These are phyloP conservation scores for Tetragonia tetragonoides DNA, from an alignment of 148 eudicot genomes.

Conservation along the genomic window DNA sequence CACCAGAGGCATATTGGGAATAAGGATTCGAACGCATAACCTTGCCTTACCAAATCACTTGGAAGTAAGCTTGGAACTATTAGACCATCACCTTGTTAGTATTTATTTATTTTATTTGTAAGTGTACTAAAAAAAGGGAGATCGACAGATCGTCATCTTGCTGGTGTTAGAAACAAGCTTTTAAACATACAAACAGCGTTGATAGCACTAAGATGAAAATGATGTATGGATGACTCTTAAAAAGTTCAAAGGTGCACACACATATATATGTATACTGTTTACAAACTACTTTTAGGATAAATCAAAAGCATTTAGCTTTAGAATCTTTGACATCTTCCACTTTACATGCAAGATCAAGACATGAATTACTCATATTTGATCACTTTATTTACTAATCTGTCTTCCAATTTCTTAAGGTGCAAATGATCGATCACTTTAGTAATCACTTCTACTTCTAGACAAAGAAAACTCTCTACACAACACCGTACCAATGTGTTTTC, in stretches of 20 bases:
- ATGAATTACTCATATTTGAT: background rate
- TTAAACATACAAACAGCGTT: conserved; percentile 14
- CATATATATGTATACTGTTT: background rate
- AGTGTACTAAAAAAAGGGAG: conserved; percentile 5
- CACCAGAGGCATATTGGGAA: too few relatives aligned
- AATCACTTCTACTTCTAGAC: too few relatives aligned
- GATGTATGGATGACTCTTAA: background rate
- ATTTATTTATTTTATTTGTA: background rate
- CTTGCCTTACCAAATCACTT: too few relatives aligned
- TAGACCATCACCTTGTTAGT: too few relatives aligned
- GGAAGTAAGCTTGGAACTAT: too few relatives aligned
- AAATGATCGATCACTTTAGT: too few relatives aligned
- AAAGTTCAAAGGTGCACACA: background rate
- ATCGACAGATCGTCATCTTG: conserved; percentile 11
- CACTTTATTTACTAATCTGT: background rate
- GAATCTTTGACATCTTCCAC: conserved; percentile 16
- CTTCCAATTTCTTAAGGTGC: too few relatives aligned
- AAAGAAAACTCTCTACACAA: too few relatives aligned
- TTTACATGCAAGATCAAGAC: background rate
- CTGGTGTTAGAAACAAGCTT: conserved; percentile 6
- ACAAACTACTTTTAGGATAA: background rate
- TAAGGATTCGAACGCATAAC: too few relatives aligned
- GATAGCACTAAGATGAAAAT: conserved; percentile 11
- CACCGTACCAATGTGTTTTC: too few relatives aligned
- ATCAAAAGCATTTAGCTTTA: background rate